phyloP scores from a whole-genome alignment of 2,329 filamentous ascomycete genomes.

The Botrytis cinerea region DNA sequence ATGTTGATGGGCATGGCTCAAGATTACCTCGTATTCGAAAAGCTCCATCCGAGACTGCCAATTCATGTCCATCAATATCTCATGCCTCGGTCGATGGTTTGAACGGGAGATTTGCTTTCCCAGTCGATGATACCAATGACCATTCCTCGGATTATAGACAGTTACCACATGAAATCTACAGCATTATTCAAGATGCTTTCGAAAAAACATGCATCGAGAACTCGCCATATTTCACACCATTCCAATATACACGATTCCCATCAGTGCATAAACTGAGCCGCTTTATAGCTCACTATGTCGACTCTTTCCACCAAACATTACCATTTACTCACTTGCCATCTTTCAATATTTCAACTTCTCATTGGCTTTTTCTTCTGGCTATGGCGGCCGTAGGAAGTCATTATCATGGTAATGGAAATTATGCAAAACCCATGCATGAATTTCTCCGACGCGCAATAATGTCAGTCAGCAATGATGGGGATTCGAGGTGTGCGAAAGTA shows the following conservation, averaged over 20 bases:
- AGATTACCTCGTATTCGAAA: constrained; percentile 34
- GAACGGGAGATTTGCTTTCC: constrained; percentile 25
- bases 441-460: constrained; percentile 2
- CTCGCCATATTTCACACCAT: constrained; percentile 26
- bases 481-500: not conserved
- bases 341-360: constrained; percentile 35
- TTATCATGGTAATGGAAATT: constrained; percentile 35
- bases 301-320: constrained; percentile 42
- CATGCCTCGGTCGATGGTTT: constrained; percentile 4
- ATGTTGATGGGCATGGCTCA: constrained; percentile 37
- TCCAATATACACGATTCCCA: constrained; percentile 29
- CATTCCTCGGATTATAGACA: constrained; percentile 1
- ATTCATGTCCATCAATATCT: constrained; percentile 22
- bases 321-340: constrained; percentile 7
- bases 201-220: constrained; percentile 30
- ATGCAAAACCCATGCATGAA: constrained; percentile 31
- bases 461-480: not conserved
- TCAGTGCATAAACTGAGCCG: constrained; percentile 26
- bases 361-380: constrained; percentile 47
- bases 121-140: constrained; percentile 20
- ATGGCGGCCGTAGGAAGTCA: constrained; percentile 47
- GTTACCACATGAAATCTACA: constrained; percentile 29
- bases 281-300: constrained; percentile 44
- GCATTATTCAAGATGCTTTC: constrained; percentile 30
- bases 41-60: constrained; percentile 28